phyloP scores from a whole-genome alignment of 2,329 filamentous ascomycete species.

The Cryphonectria parasitica region DNA sequence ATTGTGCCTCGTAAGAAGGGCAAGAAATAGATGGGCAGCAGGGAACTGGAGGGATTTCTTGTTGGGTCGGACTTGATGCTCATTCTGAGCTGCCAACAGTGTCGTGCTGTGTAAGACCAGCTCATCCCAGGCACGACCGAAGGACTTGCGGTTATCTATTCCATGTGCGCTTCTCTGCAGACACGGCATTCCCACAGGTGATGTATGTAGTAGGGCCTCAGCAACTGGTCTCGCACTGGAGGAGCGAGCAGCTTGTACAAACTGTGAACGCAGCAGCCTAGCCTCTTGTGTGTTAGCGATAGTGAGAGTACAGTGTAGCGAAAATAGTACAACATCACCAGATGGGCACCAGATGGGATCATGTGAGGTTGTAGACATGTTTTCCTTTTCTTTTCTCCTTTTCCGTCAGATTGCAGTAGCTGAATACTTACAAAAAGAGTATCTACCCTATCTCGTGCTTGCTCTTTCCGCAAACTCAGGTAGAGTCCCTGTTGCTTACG shows the following conservation, averaged over 20 bases:
- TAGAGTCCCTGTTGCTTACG: not conserved
- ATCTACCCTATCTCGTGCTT: no score
- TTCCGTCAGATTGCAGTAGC: no score
- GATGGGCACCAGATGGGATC: not conserved
- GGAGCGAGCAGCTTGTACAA: not conserved
- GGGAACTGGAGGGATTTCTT: not conserved
- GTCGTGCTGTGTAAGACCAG: not conserved
- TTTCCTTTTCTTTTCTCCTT: not conserved
- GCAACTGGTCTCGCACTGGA: not conserved
- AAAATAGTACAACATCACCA: not conserved
- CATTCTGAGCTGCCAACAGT: not conserved
- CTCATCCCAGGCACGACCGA: not conserved
- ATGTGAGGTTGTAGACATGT: not conserved
- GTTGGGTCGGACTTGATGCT: not conserved
- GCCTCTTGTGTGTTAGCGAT: constrained; percentile 4
- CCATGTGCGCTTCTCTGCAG: not conserved
- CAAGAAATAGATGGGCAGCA: constrained; percentile 59
- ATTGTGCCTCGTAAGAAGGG: constrained; percentile 95
- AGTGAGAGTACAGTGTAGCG: not conserved
- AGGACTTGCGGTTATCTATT: not conserved
- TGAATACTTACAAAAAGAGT: not conserved
- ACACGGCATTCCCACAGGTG: not conserved
- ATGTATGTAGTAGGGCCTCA: not conserved
- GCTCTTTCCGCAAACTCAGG: not conserved
- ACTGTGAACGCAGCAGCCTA: not conserved